Conservation (phyloP, 164 flowering plant genomes). For the Annona squamosa region DNA sequence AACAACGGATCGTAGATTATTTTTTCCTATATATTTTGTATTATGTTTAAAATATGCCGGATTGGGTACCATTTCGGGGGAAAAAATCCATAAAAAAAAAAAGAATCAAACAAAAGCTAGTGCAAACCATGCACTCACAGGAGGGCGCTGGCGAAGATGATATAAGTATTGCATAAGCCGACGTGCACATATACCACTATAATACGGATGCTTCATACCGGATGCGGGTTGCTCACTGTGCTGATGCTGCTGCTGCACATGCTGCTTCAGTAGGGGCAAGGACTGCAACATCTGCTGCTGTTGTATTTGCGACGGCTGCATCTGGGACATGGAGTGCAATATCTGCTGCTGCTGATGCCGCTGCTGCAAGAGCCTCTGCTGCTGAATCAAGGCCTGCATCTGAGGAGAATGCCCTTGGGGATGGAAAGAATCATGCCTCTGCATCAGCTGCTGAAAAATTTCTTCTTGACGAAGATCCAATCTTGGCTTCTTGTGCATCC, state of each 20-base stretch:
- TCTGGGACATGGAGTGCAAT: slow-evolving; percentile 67
- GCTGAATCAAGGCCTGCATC: slow-evolving; percentile 71
- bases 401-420: slow-evolving; percentile 68
- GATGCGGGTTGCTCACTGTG: slow-evolving; percentile 50
- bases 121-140: slow-evolving; percentile 42
- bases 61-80: no score
- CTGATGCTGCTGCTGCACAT: slow-evolving; percentile 68
- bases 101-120: not conserved
- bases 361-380: slow-evolving; percentile 58
- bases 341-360: slow-evolving; percentile 56
- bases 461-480: slow-evolving; percentile 83
- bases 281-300: slow-evolving; percentile 53
- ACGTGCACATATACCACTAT: slow-evolving; percentile 84
- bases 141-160: slow-evolving; percentile 83
- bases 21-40: no score
- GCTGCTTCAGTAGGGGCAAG: slow-evolving; percentile 31
- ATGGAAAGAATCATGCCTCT: slow-evolving; percentile 68
- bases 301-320: slow-evolving; percentile 62
- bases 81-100: not conserved
- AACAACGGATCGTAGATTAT: no score
- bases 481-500: slow-evolving; percentile 75
- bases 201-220: slow-evolving; percentile 55
- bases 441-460: slow-evolving; percentile 63
- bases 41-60: no score
- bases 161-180: slow-evolving; percentile 89